phyloP scores from a whole-genome alignment of 2,329 filamentous ascomycete genomes.

The Mycosphaerella arachidis region DNA sequence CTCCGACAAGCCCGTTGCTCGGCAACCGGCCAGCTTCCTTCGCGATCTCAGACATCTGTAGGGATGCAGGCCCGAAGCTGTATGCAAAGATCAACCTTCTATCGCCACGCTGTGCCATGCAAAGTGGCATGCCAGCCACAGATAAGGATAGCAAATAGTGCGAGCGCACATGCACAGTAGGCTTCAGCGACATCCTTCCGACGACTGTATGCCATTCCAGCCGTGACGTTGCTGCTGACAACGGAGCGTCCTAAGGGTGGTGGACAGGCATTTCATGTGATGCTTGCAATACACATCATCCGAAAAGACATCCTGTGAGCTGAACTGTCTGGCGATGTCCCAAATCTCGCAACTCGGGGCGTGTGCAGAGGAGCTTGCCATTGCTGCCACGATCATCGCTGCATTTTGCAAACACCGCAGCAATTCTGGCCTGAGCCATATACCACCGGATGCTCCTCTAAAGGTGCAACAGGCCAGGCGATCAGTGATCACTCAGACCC shows the following conservation, averaged over 20 bases:
- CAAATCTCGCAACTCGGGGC: neutral
- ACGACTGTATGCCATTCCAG: neutral
- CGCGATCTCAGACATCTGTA: neutral
- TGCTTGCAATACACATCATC: neutral
- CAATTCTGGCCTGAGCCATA: neutral
- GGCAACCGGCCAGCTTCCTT: neutral
- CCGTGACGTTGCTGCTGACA: neutral
- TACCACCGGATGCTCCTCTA: neutral
- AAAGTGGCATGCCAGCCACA: neutral
- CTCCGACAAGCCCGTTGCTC: neutral
- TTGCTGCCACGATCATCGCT: neutral
- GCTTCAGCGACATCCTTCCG: neutral
- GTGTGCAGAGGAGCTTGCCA: neutral
- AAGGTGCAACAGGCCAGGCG: neutral
- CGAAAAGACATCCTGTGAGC: neutral
- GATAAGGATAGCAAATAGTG: neutral
- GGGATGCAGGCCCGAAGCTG: neutral
- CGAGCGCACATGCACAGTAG: neutral
- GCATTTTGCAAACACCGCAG: neutral
- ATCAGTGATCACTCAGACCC: neutral
- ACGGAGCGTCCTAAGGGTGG: neutral
- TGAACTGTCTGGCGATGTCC: neutral
- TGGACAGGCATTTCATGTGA: neutral
- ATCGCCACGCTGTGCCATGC: neutral
- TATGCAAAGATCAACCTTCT: neutral